These are phyloP conservation scores for Glonium stellatum DNA, from an alignment of 495 filamentous ascomycete species.

Conservation along the genomic window DNA sequence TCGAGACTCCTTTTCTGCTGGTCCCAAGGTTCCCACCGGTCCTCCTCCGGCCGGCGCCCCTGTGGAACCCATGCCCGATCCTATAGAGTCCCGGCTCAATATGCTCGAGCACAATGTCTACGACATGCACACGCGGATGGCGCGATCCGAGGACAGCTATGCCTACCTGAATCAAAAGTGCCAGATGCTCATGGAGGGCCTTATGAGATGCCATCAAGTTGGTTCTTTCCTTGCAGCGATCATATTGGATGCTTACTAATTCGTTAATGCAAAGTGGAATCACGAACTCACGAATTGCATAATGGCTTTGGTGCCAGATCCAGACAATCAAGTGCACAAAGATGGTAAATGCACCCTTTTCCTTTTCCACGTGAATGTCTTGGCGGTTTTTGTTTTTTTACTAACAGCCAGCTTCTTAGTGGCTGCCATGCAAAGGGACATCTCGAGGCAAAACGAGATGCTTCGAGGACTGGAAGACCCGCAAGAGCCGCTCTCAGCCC, in stretches of 20 bases:
- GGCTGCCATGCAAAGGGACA: slow-evolving; percentile 69
- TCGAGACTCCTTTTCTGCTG: slow-evolving; percentile 75
- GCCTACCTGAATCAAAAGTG: slow-evolving; percentile 71
- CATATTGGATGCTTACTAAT: slow-evolving; percentile 9
- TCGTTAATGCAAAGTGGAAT: slow-evolving; percentile 52
- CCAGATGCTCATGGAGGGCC: slow-evolving; percentile 72
- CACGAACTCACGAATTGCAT: slow-evolving; percentile 71
- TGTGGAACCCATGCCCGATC: slow-evolving; percentile 70
- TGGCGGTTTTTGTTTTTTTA: slow-evolving; percentile 14
- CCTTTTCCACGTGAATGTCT: slow-evolving; percentile 4
- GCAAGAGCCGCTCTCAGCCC: slow-evolving; percentile 64
- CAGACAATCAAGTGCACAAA: slow-evolving; percentile 50
- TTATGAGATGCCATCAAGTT: slow-evolving; percentile 70
- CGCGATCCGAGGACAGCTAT: slow-evolving; percentile 77
- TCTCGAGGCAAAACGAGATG: slow-evolving; percentile 75
- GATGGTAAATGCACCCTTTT: slow-evolving; percentile 44
- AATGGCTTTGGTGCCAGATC: slow-evolving; percentile 61
- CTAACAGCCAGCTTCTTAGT: slow-evolving; percentile 49
- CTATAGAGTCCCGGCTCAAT: slow-evolving; percentile 66
- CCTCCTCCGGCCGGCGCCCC: slow-evolving; percentile 67
- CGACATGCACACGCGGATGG: slow-evolving; percentile 68
- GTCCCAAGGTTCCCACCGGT: slow-evolving; percentile 57
- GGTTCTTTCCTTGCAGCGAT: slow-evolving; percentile 24
- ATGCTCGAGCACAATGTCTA: slow-evolving; percentile 75
- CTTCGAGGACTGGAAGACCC: slow-evolving; percentile 65